phyloP scores from a whole-genome alignment of 23 red algal genomes.

The Gracilaria domingensis region DNA sequence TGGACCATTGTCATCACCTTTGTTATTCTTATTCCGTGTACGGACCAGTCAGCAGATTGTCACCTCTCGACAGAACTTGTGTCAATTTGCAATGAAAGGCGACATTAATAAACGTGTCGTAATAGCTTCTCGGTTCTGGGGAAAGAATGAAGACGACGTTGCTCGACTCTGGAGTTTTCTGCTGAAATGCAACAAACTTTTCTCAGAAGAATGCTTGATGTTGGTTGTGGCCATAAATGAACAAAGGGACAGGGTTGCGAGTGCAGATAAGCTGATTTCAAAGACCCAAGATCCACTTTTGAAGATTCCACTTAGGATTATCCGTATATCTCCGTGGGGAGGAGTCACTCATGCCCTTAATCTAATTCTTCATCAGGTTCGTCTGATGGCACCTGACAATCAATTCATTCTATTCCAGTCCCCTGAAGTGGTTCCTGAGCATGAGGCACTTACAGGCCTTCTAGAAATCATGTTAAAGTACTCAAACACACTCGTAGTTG shows the following conservation, averaged over 20 bases:
- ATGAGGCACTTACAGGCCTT: not conserved
- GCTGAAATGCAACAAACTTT: not conserved
- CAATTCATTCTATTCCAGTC: slow-evolving; percentile 50
- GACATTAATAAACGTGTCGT: not conserved
- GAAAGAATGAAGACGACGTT: not conserved
- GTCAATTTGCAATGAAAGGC: not conserved
- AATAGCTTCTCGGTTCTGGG: slow-evolving; percentile 55
- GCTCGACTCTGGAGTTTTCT: slow-evolving; percentile 21
- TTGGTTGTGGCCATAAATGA: slow-evolving; percentile 11
- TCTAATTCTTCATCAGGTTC: slow-evolving; percentile 1
- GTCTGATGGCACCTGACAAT: not conserved
- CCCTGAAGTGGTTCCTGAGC: slow-evolving; percentile 15
- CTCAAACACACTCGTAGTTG: slow-evolving; percentile 15
- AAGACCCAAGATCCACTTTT: not conserved
- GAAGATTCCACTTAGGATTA: not conserved
- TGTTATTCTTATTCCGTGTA: too few relatives aligned
- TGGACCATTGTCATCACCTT: too few relatives aligned
- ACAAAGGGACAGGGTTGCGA: slow-evolving; percentile 19
- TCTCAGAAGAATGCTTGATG: slow-evolving; percentile 3
- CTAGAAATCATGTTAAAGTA: not conserved
- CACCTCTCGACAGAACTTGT: too few relatives aligned
- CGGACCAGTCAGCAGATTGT: too few relatives aligned
- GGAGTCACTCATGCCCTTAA: slow-evolving; percentile 56
- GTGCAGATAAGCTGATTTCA: not conserved
- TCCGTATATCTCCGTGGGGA: slow-evolving; percentile 39